Conservation (phyloP, 495 filamentous ascomycete species). For the Aspergillus homomorphus region DNA sequence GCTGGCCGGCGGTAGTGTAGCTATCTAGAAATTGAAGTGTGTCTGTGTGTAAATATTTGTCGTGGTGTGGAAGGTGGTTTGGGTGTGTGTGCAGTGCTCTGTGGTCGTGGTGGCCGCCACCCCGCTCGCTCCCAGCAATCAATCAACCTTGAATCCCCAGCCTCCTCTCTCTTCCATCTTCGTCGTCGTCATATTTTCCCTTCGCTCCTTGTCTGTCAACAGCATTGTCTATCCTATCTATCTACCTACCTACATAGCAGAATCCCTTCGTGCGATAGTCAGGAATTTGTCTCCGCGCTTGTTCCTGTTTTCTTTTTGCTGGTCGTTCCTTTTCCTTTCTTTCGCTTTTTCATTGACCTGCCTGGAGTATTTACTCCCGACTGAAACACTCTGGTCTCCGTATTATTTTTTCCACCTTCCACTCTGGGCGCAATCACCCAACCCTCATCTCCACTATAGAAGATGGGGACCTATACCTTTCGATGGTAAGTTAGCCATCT, state of each 20-base stretch:
- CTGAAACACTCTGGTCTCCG: conserved; percentile 2
- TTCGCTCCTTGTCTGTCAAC: not conserved
- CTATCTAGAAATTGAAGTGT: no score
- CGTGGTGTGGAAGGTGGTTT: no score
- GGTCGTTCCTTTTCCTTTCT: conserved; percentile 23
- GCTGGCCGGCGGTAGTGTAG: no score
- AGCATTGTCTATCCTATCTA: not conserved
- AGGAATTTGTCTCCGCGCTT: not conserved
- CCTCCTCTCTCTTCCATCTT: not conserved
- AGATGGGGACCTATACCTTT: conserved; percentile 44
- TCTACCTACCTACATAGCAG: not conserved
- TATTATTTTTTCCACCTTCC: not conserved
- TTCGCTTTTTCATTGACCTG: conserved; percentile 7
- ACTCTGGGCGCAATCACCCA: not conserved
- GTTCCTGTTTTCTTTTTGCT: conserved; percentile 2
- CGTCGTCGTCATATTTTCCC: not conserved
- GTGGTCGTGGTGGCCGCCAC: conserved; percentile 1
- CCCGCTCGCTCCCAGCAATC: not conserved
- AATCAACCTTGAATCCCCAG: not conserved
- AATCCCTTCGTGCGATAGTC: not conserved
- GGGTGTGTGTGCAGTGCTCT: not conserved
- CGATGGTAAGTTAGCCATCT: conserved; percentile 39
- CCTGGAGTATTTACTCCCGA: not conserved
- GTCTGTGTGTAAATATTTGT: no score
- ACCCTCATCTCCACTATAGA: not conserved